Evolutionary conservation across 495 filamentous ascomycete genomes (phyloP), one percentile per base, ranked within the genome.

Genomic region (Elaphomyces granulatus): DNA sequence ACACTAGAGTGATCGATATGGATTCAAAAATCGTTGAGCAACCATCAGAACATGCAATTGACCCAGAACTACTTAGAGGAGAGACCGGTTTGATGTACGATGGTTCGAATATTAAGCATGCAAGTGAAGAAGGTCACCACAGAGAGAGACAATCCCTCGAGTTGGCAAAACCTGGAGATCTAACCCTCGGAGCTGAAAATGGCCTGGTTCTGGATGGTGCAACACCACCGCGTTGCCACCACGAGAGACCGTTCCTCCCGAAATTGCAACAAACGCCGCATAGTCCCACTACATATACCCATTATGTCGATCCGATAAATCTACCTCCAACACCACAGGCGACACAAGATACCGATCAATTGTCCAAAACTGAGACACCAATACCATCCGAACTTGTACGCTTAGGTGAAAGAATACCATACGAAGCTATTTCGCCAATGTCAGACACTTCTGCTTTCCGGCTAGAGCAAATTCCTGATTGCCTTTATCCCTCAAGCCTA

Each of bases 131-230:
- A 28, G 23, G 23, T 6, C 6, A 28, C 12, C 23, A 6, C 23
- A 6, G 6, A 28, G 23, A 28, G 23, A 28, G 23, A 12, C 23
- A 28, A 28, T n/a, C n/a, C n/a, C n/a, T n/a, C n/a, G n/a, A n/a
- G n/a, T n/a, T n/a, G n/a, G n/a, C n/a, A n/a, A 12, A 6, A 28
- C 12, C 23, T 28, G 23, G 6, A 6, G 23, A 6, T 28, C 6
- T 6, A 28, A 28, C 16, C 6, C 33, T 39, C n/a, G n/a, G 33
- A 23, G 20, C n/a, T 32, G 40, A 47, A 26, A 19, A 45, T 23
- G 31, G 43, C 14, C 28, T 54, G 38, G 39, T 32, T 7, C 32
- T 52, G 15, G 54, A 54, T 38, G 51, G 54, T 26, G 33, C 42
- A 33, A 15, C 33, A 10, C 39, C 49, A 17, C 37, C 47, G 8